Evolutionary conservation across 1,284 basidiomycete genomes (phyloP), one percentile per base, ranked within the genome.

Genomic region (Naganishia liquefaciens): DNA sequence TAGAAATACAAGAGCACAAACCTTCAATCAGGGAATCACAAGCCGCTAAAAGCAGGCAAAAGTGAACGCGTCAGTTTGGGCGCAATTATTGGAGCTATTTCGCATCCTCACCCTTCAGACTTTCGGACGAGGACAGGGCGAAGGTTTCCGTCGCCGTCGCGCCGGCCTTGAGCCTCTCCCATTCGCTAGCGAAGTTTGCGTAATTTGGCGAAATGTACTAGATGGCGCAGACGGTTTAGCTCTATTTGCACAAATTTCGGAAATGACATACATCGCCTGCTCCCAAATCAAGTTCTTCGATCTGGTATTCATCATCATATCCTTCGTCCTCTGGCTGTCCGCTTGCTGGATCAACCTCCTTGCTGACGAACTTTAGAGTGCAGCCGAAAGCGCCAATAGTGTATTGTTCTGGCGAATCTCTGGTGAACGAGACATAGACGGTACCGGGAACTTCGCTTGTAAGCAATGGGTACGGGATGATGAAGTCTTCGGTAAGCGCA

Each of bases 261-360:
- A 23, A 30, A 6, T 3, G 33, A 75, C 74, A 72, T 65, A 77
- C 76, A 65, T 93, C 91, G 33, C 88, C 87, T 5, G 91, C 92
- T 64, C 88, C 88, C 54, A 99, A 82, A 75, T 98, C 96, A 63
- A 97, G 86, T 70, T 98, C 96, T 79, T 98, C 95, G 47, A 97
- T 83, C 78, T 93, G 90, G 80, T 99, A 99, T 79, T 99, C 95
- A 81, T 99, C 96, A 76, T 93, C 90, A 80, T 99, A 99, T 7
- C 96, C 96, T 70, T 98, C 94, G 71, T 91, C 92, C 78, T 99
- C 96, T 15, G 96, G 95, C 77, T 93, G 89, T 60, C 94, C 94
- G n/a, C 90, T 95, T 28, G 88, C 83, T 17, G 96, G 96, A 78
- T 99, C 96, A 19, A 99, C 86, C 77, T 99, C 96, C 80, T 99